phyloP scores from a whole-genome alignment of 768 basidiomycete genomes.

The Fomitopsis pulvina region DNA sequence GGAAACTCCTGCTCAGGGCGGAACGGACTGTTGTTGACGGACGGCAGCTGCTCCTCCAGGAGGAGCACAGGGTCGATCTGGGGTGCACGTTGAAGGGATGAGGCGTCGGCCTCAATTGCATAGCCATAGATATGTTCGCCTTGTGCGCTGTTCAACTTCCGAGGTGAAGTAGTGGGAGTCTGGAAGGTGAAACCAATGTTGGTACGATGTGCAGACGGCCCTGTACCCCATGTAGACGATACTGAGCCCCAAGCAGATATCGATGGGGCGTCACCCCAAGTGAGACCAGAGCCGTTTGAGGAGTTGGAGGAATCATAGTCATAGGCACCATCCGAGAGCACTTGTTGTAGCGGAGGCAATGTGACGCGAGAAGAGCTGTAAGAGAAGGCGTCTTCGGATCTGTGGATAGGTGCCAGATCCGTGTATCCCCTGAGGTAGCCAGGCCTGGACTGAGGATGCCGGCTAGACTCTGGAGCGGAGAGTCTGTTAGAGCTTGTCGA shows the following conservation, averaged over 20 bases:
- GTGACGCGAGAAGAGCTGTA: not conserved
- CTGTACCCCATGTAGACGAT: not conserved
- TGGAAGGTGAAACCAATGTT: not conserved
- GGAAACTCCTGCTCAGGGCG: no score
- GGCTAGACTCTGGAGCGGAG: not conserved
- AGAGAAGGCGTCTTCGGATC: not conserved
- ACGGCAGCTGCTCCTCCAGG: no score
- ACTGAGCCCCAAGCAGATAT: not conserved
- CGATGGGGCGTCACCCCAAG: not conserved
- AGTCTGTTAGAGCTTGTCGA: not conserved
- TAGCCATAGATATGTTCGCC: not conserved
- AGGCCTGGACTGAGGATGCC: not conserved
- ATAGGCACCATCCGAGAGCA: not conserved
- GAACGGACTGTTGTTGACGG: no score
- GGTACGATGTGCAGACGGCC: not conserved
- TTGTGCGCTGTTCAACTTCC: no score
- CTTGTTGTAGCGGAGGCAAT: not conserved
- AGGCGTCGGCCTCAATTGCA: not conserved
- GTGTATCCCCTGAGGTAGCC: not conserved
- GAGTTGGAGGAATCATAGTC: no score
- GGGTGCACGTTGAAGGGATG: not conserved
- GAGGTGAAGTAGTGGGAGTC: not conserved
- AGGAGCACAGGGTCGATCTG: constrained; percentile 14
- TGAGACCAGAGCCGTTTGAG: not conserved
- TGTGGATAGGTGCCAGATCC: not conserved